Evolutionary conservation across 129 eudicot genomes (phyloP), one percentile per base, ranked within the genome.

Genomic region (Sambucus nigra): DNA sequence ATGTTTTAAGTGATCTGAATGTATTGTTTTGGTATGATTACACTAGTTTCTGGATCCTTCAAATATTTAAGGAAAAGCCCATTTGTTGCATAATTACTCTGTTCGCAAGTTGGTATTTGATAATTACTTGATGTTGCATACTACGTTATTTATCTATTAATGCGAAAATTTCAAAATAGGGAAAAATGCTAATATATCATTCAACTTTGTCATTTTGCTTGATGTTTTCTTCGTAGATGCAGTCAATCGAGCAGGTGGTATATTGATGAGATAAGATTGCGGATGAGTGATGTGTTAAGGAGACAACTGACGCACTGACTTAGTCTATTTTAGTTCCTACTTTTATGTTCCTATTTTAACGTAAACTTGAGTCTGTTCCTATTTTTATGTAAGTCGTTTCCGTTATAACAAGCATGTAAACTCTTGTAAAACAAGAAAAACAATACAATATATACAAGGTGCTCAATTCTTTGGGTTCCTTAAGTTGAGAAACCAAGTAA

Each of bases 1-100:
- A n/a, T n/a, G n/a, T n/a, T n/a, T n/a, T n/a, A 91, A 87, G 98
- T 91, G 50, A 59, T 59, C 22, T 59, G 10, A 9, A 46, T 28
- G 20, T 66, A 59, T 45, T 60, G 35, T 2, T 52, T 51, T 51
- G 40, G 33, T 25, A n/a, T 62, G 23, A 42, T 28, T 38, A 51
- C 24, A 42, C 38, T 41, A 25, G 15, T 52, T 63, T 63, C 6
- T 27, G 51, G 6, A 49, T 19, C 22, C 40, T 22, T 15, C 47
- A 17, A 15, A 35, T 35, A 35, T 3, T 29, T 4, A 29, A 4
- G 8, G 35, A 29, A 29, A 29, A 29, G 42, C 42, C 13, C 9
- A 22, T 49, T 26, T 16, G 5, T 27, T 51, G 57, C 38, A 5
- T 6, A 25, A 27, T 26, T 26, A 15, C 31, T n/a, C n/a, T 50